Evolutionary conservation across 2,329 filamentous ascomycete genomes (phyloP), one percentile per base, ranked within the genome.

Genomic region (Colletotrichum siamense): DNA sequence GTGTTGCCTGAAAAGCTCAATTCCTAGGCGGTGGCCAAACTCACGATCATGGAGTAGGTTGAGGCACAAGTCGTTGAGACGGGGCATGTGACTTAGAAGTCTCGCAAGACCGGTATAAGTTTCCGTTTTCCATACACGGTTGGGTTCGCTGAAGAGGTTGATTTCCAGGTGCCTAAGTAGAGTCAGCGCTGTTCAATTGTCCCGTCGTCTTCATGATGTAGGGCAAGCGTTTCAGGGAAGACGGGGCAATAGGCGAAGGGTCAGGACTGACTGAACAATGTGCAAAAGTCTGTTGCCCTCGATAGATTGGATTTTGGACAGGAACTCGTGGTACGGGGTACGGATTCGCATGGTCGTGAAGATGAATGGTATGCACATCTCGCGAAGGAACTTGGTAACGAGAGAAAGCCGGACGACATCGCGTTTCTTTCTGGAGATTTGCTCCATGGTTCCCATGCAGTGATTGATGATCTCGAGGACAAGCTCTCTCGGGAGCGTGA

Each of bases 401-500:
- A 34, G 12, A 5, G 36, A 69, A 6, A 69, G 52, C 10, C 6
- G 44, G n/a, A 1, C 0, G n/a, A 52, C n/a, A 52, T 52, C n/a
- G 44, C n/a, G 6, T 3, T 52, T 52, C n/a, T 52, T 13, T 28
- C 13, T 34, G 0, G 13, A 15, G 32, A 15, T 15, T 15, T 36
- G 15, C 34, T 36, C 34, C 1, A 6, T 2, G 34, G 0, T 36
- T 36, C 34, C 1, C 34, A 15, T 44, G 12, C 65, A 63, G 8
- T 22, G 10, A 13, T n/a, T 7, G 36, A 69, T 63, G 39, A 69
- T 62, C 13, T 69, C 36, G 5, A 69, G 28, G 3, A 73, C 10
- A 13, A 73, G 71, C 57, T 73, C 71, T 22, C 16, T 18, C n/a
- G 71, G 71, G 8, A 73, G 30, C 24, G 36, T 55, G 1, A 69